Percentiles rank a stretch among this genome's conserved stretches.
These are phyloP conservation scores for Blastocystis sp. DNA, from an alignment of 352 stramenopile genomes.

Conservation along the genomic window DNA sequence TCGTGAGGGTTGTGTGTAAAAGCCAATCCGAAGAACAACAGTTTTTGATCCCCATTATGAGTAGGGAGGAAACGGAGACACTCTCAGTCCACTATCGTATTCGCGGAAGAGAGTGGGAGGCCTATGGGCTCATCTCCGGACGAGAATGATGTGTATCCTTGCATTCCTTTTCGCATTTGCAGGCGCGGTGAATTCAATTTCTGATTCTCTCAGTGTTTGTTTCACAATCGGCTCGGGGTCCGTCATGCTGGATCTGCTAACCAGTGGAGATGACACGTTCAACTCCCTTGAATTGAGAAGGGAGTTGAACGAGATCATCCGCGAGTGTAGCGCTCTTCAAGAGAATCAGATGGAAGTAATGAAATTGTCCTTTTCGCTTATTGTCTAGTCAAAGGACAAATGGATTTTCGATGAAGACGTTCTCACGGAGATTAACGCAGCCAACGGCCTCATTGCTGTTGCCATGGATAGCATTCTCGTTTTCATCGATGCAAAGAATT, in stretches of 20 bases:
- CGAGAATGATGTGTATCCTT: no score
- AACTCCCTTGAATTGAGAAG: neutral
- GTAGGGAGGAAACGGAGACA: no score
- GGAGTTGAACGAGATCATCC: constrained; percentile 45
- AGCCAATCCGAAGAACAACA: no score
- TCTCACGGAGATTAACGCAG: constrained; percentile 12
- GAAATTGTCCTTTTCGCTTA: neutral
- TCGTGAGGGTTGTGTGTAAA: no score
- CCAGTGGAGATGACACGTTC: constrained; percentile 1
- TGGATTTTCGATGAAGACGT: constrained; percentile 53
- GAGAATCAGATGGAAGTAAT: constrained; percentile 14
- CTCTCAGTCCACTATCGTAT: no score
- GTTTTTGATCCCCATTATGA: no score
- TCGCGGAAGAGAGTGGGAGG: no score
- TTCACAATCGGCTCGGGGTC: no score
- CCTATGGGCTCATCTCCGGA: no score
- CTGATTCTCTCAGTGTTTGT: no score
- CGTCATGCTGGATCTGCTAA: neutral
- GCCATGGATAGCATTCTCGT: constrained; percentile 29
- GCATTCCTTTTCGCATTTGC: no score
- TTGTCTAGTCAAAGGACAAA: constrained; percentile 2
- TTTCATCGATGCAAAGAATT: constrained; percentile 56
- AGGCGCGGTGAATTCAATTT: no score
- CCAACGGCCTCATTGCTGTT: constrained; percentile 37
- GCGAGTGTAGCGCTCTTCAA: constrained; percentile 36